These are phyloP conservation scores for Microstegium vimineum DNA, from an alignment of 176 grass and related monocot species.

Conservation along the genomic window DNA sequence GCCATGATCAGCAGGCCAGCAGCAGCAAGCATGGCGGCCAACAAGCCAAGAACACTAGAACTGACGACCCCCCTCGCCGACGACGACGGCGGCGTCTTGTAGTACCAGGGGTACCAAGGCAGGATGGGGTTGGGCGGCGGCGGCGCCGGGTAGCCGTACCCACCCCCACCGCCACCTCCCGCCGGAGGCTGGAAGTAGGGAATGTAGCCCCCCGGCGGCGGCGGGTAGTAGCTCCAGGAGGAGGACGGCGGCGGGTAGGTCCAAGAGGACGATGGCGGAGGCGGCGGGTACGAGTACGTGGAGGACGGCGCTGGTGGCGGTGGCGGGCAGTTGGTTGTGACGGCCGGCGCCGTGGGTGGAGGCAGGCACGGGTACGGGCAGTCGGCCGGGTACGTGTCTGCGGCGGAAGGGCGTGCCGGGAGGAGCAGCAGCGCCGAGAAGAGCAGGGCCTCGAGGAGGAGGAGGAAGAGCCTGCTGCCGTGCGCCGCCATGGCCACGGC, in stretches of 20 bases:
- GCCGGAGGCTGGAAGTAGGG: constrained; percentile 42
- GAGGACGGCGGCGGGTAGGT: constrained; percentile 26
- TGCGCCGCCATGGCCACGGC: background rate
- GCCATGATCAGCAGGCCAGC: background rate
- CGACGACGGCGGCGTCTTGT: constrained; percentile 34
- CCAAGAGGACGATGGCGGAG: too few species aligned
- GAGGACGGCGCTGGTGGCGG: background rate
- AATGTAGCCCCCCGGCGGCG: constrained; percentile 28
- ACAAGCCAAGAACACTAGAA: background rate
- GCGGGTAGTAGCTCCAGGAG: constrained; percentile 62
- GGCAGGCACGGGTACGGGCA: constrained; percentile 72
- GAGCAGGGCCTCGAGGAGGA: constrained; percentile 25
- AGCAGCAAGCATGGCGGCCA: background rate
- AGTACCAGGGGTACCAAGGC: constrained; percentile 90
- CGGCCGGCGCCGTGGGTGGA: constrained; percentile 30
- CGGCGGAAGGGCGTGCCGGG: background rate
- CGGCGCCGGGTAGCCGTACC: constrained; percentile 19
- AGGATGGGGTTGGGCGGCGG: constrained; percentile 79
- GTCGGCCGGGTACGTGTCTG: constrained; percentile 35
- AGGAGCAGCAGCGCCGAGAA: constrained; percentile 4
- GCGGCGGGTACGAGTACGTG: background rate
- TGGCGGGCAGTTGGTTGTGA: constrained; percentile 23
- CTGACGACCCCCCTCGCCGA: background rate
- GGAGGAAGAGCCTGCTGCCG: constrained; percentile 3
- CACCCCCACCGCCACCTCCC: background rate